Evolutionary conservation across 768 basidiomycete species (phyloP), one percentile per base, ranked within the genome.

Genomic region (Calocybe cyanea): DNA sequence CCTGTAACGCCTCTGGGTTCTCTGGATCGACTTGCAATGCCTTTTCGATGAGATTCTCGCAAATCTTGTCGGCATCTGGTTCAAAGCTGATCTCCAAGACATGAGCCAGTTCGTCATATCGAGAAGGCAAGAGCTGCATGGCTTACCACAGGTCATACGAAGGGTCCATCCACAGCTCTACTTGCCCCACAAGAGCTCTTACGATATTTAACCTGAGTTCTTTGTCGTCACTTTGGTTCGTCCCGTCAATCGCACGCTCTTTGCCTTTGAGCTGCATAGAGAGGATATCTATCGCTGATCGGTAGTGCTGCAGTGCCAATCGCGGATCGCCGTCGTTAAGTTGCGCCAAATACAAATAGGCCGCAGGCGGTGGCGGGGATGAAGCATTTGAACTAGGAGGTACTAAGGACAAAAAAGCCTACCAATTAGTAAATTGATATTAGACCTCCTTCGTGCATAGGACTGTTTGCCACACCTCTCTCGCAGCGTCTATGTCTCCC

Each of bases 91-190:
- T 7, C 21, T 20, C 6, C 15, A 9, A 43, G 45, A 43, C 40
- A 14, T 47, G 39, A 41, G 19, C 24, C 39, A 13, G 7, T 25
- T 7, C 36, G 13, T 19, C n/a, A 38, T 21, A 28, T 5, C 25
- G n/a, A n/a, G n/a, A n/a, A n/a, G n/a, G n/a, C n/a, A 35, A n/a
- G 17, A 7, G 31, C 23, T 46, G 18, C 24, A 46, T 3, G 14
- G 17, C 80, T 41, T 56, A 86, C 92, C 92, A 94, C 40, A 95
- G 71, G 72, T 94, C 91, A 53, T 85, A 84, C 1, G 77, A 75
- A 23, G 87, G 87, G 57, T 93, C 88, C 92, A 96, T 95, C 92
- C 92, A 96, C 13, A 94, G 87, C 61, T 95, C 93, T 19, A 94
- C 85, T 76, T 93, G 92, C 7, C 86, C 87, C 23, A 92, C 75